Evolutionary conservation across 441 rosid species (phyloP).

Genomic region (Pelargonium fulgidum): DNA sequence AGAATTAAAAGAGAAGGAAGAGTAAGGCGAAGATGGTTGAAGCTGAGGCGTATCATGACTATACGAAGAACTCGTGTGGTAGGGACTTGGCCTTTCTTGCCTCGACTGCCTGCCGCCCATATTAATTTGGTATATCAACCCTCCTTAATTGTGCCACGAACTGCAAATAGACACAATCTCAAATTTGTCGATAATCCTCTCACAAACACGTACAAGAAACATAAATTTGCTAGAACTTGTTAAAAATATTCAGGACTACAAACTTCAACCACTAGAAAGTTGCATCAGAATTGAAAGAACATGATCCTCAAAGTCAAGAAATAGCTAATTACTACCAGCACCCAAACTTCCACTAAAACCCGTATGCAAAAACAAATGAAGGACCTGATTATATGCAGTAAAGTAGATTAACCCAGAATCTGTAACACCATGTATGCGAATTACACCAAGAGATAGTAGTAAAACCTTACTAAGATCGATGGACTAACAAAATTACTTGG

Average conservation of each 20-base stretch:
- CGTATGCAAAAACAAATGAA: not conserved
- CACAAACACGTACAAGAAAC: not conserved
- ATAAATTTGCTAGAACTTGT: too few species aligned
- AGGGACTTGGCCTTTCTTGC: not conserved
- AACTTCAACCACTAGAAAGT: too few species aligned
- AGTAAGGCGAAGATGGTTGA: constrained; percentile 17
- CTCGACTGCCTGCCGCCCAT: constrained; percentile 29
- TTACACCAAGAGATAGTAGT: too few species aligned
- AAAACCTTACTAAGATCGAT: too few species aligned
- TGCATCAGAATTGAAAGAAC: too few species aligned
- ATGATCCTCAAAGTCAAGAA: too few species aligned
- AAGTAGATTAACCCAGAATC: too few species aligned
- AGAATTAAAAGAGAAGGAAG: constrained; percentile 3
- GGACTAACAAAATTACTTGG: too few species aligned
- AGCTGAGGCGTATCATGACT: constrained; percentile 13
- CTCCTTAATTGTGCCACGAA: not conserved
- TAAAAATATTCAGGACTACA: too few species aligned
- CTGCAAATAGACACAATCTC: not conserved
- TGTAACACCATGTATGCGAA: too few species aligned
- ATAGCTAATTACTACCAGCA: too few species aligned
- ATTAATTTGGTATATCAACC: not conserved
- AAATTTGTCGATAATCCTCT: not conserved
- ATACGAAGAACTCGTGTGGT: not conserved
- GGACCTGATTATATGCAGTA: too few species aligned
- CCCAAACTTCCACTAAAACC: not conserved